Conservation (phyloP, 2,329 filamentous ascomycete genomes). For the Verticillium zaregamsianum region DNA sequence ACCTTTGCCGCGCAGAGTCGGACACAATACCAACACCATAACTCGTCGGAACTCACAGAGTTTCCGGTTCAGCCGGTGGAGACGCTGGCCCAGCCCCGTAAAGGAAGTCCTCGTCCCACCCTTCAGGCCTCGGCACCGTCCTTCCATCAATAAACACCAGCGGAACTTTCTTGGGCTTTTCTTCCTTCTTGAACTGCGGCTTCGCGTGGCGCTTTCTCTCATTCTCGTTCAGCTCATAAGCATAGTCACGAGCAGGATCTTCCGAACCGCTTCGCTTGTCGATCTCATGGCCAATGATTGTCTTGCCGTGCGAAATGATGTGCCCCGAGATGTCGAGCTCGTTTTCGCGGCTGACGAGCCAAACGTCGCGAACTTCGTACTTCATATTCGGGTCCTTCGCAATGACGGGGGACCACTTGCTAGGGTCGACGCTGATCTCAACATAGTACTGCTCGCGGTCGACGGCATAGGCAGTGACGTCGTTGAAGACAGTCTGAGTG, state of each 20-base stretch:
- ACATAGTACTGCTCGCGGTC: not conserved
- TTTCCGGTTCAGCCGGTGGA: no score
- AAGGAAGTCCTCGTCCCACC: not conserved
- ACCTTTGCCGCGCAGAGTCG: no score
- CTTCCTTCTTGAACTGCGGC: not conserved
- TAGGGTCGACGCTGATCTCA: not conserved
- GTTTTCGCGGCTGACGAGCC: not conserved
- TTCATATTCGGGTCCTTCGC: not conserved
- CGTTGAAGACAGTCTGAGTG: not conserved
- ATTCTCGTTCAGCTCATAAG: not conserved
- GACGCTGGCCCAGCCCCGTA: not conserved
- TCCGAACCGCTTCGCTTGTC: not conserved
- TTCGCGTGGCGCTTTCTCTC: not conserved
- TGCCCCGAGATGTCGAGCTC: not conserved
- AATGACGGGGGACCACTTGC: not conserved
- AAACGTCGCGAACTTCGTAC: not conserved
- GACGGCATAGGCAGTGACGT: not conserved
- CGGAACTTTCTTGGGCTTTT: not conserved
- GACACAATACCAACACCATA: no score
- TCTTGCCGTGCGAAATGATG: not conserved
- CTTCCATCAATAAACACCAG: not conserved
- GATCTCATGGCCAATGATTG: not conserved
- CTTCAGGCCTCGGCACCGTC: not conserved
- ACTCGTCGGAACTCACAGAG: no score
- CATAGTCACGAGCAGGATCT: not conserved